Base-by-base conservation (phyloP, 2,329 filamentous ascomycete species). In the Colletotrichum liriopes region DNA sequence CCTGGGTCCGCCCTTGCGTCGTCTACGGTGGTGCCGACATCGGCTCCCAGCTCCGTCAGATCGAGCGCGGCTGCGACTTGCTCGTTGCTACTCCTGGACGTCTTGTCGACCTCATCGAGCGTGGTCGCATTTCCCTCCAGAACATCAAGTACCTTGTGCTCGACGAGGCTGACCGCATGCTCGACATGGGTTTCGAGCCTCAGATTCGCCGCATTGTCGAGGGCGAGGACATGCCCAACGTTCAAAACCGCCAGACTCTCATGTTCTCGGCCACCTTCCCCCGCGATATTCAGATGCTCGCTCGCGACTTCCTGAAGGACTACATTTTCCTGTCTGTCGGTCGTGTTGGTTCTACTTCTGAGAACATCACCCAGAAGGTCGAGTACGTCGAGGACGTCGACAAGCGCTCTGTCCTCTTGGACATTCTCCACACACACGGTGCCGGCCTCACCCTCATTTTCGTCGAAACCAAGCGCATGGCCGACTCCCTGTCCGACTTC, bases 181-280 rank as follows among this genome's bases (percentile, higher is more conserved):
- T 99, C 89, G 96, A 99, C 90, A 99, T 99, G 96, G 96, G 96
- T 96, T 99, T 99, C 89, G 96, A 99, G 89, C 96, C 96, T 80
- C 96, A 99, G 87, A 99, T 99, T 82, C 95, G 96, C 80, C 94
- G 96, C 79, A 98, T 99, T 80, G 96, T 99, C 56, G 96, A 98
- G 86, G 95, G 95, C 73, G 96, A 98, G 86, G 96, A 99, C 79
- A 99, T 99, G 96, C 96, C 96, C 70, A 84, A 85, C 65, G 94
- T 96, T 73, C 86, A 91, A 76, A 87, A 89, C 78, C 95, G 96
- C 81, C 96, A 99, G 86, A 99, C 96, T 67, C 96, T 99, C 88
- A 99, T 99, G 96, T 99, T 99, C 84, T 99, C 96, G 51, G 96
- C 96, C 83, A 99, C 96, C 74, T 99, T 99, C 91, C 96, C 96